phyloP scores from a whole-genome alignment of 2,329 filamentous ascomycete genomes.

The Albifimbria verrucaria region DNA sequence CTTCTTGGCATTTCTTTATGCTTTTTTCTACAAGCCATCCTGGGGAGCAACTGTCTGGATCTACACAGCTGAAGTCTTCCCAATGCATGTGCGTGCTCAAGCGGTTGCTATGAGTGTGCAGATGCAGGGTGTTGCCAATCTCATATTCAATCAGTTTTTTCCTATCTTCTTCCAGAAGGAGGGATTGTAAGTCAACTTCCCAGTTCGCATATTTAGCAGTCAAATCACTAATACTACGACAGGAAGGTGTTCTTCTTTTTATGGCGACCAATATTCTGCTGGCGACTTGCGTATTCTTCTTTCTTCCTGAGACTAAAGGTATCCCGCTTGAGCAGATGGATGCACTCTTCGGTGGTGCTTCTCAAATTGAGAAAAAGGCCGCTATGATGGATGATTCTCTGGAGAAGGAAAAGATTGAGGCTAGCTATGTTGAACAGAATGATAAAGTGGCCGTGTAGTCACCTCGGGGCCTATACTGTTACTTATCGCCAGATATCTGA shows the following conservation, averaged over 20 bases:
- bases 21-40: conserved; percentile 66
- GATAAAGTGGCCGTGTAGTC: no score
- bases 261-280: conserved; percentile 34
- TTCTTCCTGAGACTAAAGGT: neutral
- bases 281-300: conserved; percentile 33
- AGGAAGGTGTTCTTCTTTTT: conserved; percentile 17
- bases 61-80: conserved; percentile 67
- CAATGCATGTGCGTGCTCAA: conserved; percentile 67
- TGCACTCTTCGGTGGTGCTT: neutral
- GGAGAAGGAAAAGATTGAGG: no score
- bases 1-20: conserved; percentile 65
- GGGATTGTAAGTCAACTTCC: conserved; percentile 33
- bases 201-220: neutral
- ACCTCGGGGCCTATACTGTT: no score
- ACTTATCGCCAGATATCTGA: no score
- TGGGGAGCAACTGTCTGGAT: conserved; percentile 71
- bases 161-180: conserved; percentile 61
- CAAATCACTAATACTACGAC: neutral
- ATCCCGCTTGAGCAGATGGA: neutral
- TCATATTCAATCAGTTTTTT: conserved; percentile 68
- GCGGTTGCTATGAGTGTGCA: conserved; percentile 64
- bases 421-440: no score
- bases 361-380: neutral
- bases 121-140: conserved; percentile 62
- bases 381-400: neutral